phyloP scores from a whole-genome alignment of 345 rosid genomes.

The Corchorus olitorius region DNA sequence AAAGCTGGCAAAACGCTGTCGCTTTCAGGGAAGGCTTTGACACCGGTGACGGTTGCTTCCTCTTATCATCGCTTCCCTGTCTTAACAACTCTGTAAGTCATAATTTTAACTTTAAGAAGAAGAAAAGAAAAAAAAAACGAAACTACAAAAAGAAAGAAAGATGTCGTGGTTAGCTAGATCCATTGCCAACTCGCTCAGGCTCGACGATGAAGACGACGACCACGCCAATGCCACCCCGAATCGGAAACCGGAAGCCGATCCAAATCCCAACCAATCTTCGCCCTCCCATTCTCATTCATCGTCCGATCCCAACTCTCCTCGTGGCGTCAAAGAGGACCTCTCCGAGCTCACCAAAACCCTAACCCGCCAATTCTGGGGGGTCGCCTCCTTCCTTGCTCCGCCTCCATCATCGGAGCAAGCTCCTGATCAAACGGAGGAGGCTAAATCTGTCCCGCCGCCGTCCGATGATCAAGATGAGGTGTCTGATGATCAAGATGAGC shows the following conservation, averaged over 20 bases:
- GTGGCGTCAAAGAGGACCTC: conserved; percentile 87
- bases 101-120: not conserved
- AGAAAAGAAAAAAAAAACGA: not conserved
- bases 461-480: conserved; percentile 13
- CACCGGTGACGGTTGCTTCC: not conserved
- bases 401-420: conserved; percentile 37
- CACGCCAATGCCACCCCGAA: conserved; percentile 9
- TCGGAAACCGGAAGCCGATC: conserved; percentile 17
- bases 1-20: not conserved
- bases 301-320: conserved; percentile 36
- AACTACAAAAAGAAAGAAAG: no score
- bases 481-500: conserved; percentile 29
- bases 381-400: conserved; percentile 92
- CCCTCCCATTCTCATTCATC: conserved; percentile 23
- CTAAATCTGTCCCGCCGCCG: conserved; percentile 3
- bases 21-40: not conserved
- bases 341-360: conserved; percentile 79
- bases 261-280: conserved; percentile 19
- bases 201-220: conserved; percentile 40
- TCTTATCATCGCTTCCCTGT: not conserved
- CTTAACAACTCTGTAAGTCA: not conserved
- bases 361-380: conserved; percentile 82
- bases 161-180: conserved; percentile 81
- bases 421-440: not conserved
- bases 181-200: conserved; percentile 58